Conservation (phyloP, 208 protist species). For the Leishmania amazonensis region DNA sequence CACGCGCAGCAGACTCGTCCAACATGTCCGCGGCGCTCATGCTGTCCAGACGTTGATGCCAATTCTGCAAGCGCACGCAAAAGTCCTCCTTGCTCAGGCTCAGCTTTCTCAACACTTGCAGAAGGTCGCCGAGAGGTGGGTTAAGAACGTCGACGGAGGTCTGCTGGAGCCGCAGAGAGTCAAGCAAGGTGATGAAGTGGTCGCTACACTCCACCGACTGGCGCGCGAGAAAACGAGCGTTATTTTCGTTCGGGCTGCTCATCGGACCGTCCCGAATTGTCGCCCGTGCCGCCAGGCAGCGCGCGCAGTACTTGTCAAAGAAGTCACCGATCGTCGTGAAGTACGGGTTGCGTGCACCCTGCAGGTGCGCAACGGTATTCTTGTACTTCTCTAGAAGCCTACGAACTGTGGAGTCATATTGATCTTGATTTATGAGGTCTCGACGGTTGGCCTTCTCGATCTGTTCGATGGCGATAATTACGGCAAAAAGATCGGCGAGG, state of each 20-base stretch:
- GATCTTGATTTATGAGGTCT: conserved; percentile 87
- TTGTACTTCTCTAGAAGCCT: conserved; percentile 97
- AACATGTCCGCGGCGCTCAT: conserved; percentile 94
- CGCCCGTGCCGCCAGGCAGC: conserved; percentile 59
- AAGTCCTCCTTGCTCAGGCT: conserved; percentile 55
- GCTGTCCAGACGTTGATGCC: conserved; percentile 79
- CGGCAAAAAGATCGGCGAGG: conserved; percentile 94
- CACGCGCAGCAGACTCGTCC: conserved; percentile 70
- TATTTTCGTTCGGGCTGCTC: conserved; percentile 45
- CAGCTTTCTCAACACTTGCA: conserved; percentile 64
- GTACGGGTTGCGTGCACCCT: conserved; percentile 67
- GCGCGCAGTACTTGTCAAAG: conserved; percentile 87
- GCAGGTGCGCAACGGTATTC: conserved; percentile 76
- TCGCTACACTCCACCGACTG: conserved; percentile 89
- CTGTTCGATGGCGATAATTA: conserved; percentile 93
- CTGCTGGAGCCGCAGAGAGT: conserved; percentile 91
- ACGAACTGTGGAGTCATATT: conserved; percentile 84
- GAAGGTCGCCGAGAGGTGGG: conserved; percentile 89
- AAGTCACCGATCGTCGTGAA: conserved; percentile 92
- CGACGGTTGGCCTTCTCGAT: conserved; percentile 95
- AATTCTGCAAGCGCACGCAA: conserved; percentile 51
- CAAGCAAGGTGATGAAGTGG: conserved; percentile 95
- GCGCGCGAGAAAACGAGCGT: conserved; percentile 51
- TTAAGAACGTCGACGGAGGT: conserved; percentile 92
- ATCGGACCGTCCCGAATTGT: conserved; percentile 66